A percentile compares a stretch with the other conserved stretches of the same genome.
These are phyloP conservation scores for Prunus fruticosa DNA, from an alignment of 306 rosid species.

Conservation along the genomic window DNA sequence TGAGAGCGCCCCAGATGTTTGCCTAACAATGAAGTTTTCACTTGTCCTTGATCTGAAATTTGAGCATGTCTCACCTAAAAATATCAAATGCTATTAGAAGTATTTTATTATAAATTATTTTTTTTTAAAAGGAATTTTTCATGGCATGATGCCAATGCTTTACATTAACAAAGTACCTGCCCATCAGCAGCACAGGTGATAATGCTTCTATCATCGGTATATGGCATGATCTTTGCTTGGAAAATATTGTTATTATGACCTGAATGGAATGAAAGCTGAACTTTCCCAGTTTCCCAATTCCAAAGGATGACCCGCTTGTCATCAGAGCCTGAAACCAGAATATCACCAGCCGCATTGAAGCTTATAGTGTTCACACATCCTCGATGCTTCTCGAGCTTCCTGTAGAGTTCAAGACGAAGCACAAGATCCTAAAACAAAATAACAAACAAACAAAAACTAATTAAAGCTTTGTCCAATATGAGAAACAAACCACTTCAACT, in stretches of 20 bases:
- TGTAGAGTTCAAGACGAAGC: constrained; percentile 59
- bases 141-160: constrained; percentile 3
- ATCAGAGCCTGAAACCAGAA: constrained; percentile 83
- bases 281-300: constrained; percentile 69
- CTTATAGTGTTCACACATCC: constrained; percentile 82
- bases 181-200: constrained; percentile 97
- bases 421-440: constrained; percentile 62
- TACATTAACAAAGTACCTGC: constrained; percentile 44
- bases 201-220: constrained; percentile 62
- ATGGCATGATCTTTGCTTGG: constrained; percentile 81
- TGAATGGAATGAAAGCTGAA: constrained; percentile 55
- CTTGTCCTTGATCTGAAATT: constrained; percentile 51
- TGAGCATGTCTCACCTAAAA: constrained; percentile 81
- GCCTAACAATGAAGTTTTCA: constrained; percentile 51
- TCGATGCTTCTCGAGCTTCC: constrained; percentile 65
- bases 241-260: constrained; percentile 74
- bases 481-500: neutral
- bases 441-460: neutral
- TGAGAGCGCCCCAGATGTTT: constrained; percentile 80
- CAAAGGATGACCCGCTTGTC: constrained; percentile 73
- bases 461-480: neutral
- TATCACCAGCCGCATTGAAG: constrained; percentile 75
- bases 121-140: neutral
- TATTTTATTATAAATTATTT: neutral
- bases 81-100: constrained; percentile 19